Conservation (phyloP, 257 asterid species). For the Avicennia marina region DNA sequence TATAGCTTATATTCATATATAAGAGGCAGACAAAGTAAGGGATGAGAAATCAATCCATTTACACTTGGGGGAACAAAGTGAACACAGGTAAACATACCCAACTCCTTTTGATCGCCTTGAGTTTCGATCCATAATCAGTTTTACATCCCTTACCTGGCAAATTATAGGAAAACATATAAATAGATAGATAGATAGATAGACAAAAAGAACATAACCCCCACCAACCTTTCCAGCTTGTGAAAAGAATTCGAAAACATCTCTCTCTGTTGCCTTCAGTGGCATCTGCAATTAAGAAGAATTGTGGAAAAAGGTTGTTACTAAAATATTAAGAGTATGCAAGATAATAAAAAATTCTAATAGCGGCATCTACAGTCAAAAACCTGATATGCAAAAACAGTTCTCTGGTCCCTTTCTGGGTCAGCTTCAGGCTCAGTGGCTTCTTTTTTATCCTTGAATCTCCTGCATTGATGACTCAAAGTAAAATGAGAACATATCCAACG, state of each 20-base stretch:
- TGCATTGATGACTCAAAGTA: slow-evolving; percentile 61
- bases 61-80: not conserved
- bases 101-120: slow-evolving; percentile 98
- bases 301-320: not conserved
- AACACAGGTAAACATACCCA: slow-evolving; percentile 53
- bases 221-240: slow-evolving; percentile 98
- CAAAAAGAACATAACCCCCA: not conserved
- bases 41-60: slow-evolving; percentile 1
- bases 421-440: slow-evolving; percentile 96
- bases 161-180: not conserved
- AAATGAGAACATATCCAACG: slow-evolving; percentile 38
- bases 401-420: slow-evolving; percentile 98
- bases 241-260: slow-evolving; percentile 96
- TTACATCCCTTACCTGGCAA: slow-evolving; percentile 89
- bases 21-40: not conserved
- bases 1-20: not conserved
- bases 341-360: too few species aligned
- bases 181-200: not conserved
- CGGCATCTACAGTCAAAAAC: slow-evolving; percentile 27
- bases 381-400: slow-evolving; percentile 99
- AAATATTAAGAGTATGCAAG: too few species aligned
- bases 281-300: slow-evolving; percentile 47
- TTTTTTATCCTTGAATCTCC: slow-evolving; percentile 94
- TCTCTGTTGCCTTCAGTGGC: slow-evolving; percentile 97
- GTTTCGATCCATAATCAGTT: slow-evolving; percentile 94